Base-by-base conservation (phyloP, 495 filamentous ascomycete species). In the Glonium stellatum region DNA sequence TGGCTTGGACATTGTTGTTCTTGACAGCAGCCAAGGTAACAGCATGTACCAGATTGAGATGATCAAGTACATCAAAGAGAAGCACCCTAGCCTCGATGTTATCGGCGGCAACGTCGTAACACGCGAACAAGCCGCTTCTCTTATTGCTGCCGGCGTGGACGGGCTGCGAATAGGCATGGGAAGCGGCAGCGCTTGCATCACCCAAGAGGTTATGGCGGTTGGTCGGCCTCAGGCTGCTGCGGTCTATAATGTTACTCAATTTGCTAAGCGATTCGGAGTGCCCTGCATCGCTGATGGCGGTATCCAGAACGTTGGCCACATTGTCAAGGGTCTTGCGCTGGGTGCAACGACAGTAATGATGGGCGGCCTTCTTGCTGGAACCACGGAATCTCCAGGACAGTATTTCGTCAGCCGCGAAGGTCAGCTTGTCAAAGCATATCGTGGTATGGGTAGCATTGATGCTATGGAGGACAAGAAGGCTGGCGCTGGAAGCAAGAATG, bases 391-490 rank as follows among this genome's bases (percentile, higher is more conserved):
- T 11, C 93, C 93, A 23, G 93, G 93, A 39, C 90, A 95, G 62
- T 99, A 96, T 67, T 97, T 92, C 69, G 89, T 99, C 60, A 90
- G 87, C 69, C 84, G 86, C 52, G 93, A 97, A 72, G 93, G 93
- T 27, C 90, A 97, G 80, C 84, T 99, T 34, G 92, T 97, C 73
- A 99, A 99, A 80, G 91, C 93, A 53, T 99, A 99, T 79, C 85
- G 93, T 74, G 93, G 93, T 51, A 99, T 99, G 93, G 93, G 93
- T 65, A 87, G 82, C 69, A 99, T 99, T 70, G 93, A 96, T 69
- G 93, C 92, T 57, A 99, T 99, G 93, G 95, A 99, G 75, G 92
- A 97, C 74, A 95, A 90, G 82, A 97, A 96, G 78, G 87, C 90
- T 19, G 89, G 85, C 34, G 74, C 72, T 50, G 74, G 70, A 57